Evolutionary conservation across 805 yeast species (phyloP), one percentile per base, ranked within the genome.

Genomic region (Candida tammaniensis): DNA sequence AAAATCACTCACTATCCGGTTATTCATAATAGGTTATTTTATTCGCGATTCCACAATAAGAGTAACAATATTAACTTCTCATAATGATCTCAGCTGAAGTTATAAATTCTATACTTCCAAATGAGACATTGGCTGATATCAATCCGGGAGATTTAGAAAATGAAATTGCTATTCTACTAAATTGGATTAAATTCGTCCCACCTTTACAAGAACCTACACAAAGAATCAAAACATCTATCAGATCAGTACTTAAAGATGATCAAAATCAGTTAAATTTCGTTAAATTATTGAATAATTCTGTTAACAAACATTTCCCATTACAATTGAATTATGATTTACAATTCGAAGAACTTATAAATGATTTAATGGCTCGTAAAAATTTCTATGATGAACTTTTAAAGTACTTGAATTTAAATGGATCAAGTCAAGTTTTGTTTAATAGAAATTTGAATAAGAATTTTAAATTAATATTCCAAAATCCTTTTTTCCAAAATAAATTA

Each of bases 241-340:
- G 59, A 29, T 49, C 60, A 11, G 62, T 70, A 31, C 47, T 66
- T 15, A 60, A 61, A 31, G 63, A 61, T 35, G 60, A 56, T 4
- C 8, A 24, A 4, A 51, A 49, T 25, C 71, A 64, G 38, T 40
- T 47, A 8, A 59, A 60, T 11, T 65, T 67, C 31, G 52, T 59
- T 11, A 51, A 47, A 17, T 47, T 67, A 12, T 59, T 59, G 30
- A 42, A 53, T 23, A 62, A 61, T 42, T 56, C 70, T 2, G 52
- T 67, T 9, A 48, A 48, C 19, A 28, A 35, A n/a, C 17, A 23
- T 13, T 36, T 40, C 14, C 31, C 31, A 6, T 7, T n/a, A n/a
- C n/a, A n/a, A n/a, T n/a, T 7, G 16, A 17, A 13, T 6, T 18
- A 19, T 7, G 10, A 19, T 19, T 16, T 27, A 7, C 27, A 26